Evolutionary conservation across 495 filamentous ascomycete species (phyloP), one percentile per base, ranked within the genome.

Genomic region (Umbilicaria muhlenbergii): DNA sequence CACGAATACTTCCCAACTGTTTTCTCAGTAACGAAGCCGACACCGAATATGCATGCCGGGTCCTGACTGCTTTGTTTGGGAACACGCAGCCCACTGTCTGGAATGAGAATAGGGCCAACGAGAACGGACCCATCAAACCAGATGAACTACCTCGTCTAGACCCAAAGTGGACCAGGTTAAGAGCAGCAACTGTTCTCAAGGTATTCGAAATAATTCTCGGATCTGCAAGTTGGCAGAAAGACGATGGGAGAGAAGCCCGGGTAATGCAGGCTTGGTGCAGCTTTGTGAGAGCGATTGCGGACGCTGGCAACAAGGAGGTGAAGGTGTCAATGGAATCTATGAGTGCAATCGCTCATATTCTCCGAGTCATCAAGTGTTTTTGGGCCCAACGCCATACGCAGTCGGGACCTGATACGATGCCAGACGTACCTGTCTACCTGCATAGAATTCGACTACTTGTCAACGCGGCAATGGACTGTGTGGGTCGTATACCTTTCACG

Each of bases 281-380:
- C 38, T 73, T 94, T 21, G 70, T 80, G 13, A 71, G 62, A 11
- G 75, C 83, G 6, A 59, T 95, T 28, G 77, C 79, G 3, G 70
- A 78, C 41, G 88, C 91, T 0, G 83, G 83, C 5, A 78, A 71
- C 36, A 91, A 92, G 60, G 91, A 98, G 55, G 78, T 98, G 43
- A 94, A 86, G 50, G 81, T 88, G 11, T 85, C 85, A 0, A 71
- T 70, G 17, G 87, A 96, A 44, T 79, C 83, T 5, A 83, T 83
- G 62, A 69, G 77, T 39, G 85, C 86, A 36, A 69, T 93, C 38
- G 77, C 84, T 11, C 70, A 77, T 39, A 63, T 86, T 17, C 66
- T 91, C 42, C 72, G 72, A 21, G 50, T 81, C 16, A 57, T 93
- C 10, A 72, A 77, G 41, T 73, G 66, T 12, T 61, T 87, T 3